Conservation (phyloP, 2,329 filamentous ascomycete species). For the Rutstroemia sydowiana region DNA sequence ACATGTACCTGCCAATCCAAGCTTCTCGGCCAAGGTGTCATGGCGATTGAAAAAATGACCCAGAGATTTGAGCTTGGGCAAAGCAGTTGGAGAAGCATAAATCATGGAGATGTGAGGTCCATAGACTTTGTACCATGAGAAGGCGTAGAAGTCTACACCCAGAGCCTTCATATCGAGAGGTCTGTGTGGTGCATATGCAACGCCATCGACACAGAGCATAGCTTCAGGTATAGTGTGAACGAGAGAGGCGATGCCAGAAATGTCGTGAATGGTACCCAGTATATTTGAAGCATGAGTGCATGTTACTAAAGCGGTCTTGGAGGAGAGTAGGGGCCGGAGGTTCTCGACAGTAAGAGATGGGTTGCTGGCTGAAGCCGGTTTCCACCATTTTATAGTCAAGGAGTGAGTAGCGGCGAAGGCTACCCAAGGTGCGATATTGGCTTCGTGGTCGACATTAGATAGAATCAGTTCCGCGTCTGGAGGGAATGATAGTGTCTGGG, state of each 20-base stretch:
- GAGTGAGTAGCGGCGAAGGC: conserved; percentile 54
- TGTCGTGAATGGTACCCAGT: conserved; percentile 61
- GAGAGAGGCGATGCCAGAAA: conserved; percentile 43
- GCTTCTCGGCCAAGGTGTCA: conserved; percentile 55
- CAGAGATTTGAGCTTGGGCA: conserved; percentile 47
- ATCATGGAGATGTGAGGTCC: conserved; percentile 68
- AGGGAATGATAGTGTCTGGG: conserved; percentile 44
- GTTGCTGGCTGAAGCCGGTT: conserved; percentile 40
- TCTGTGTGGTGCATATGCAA: conserved; percentile 69
- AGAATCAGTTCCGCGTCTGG: conserved; percentile 61
- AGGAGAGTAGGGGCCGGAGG: conserved; percentile 42
- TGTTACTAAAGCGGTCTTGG: conserved; percentile 61
- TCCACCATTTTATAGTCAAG: conserved; percentile 65
- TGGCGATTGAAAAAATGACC: conserved; percentile 62
- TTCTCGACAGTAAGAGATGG: background rate
- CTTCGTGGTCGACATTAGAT: conserved; percentile 69
- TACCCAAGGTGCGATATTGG: conserved; percentile 69
- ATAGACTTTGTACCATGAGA: conserved; percentile 79
- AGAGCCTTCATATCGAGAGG: conserved; percentile 59
- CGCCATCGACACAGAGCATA: conserved; percentile 66
- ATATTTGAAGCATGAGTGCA: conserved; percentile 71
- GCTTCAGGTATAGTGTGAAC: conserved; percentile 45
- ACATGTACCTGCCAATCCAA: conserved; percentile 60
- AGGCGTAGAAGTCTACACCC: conserved; percentile 69
- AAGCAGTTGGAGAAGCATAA: conserved; percentile 53